phyloP scores from a whole-genome alignment of 495 filamentous ascomycete species.

The Podospora didyma region DNA sequence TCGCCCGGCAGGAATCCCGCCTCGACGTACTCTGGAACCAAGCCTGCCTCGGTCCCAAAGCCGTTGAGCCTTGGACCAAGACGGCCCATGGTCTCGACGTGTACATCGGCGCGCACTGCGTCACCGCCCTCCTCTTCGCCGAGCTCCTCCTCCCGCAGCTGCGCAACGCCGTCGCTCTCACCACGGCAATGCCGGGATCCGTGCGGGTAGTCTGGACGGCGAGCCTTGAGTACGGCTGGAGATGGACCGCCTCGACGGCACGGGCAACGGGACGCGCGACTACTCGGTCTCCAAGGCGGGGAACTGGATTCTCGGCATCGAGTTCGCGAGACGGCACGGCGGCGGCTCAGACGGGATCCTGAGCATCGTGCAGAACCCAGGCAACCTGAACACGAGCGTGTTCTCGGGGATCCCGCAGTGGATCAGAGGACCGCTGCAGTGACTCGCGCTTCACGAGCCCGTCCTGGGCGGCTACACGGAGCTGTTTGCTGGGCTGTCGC shows the following conservation, averaged over 20 bases:
- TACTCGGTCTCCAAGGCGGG: constrained; percentile 44
- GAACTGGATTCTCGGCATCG: constrained; percentile 33
- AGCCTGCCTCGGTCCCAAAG: constrained; percentile 31
- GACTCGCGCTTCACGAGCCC: constrained; percentile 10
- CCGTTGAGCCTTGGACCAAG: constrained; percentile 15
- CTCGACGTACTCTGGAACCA: constrained; percentile 27
- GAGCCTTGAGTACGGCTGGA: constrained; percentile 15
- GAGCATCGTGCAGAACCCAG: constrained; percentile 37
- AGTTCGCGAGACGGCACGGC: constrained; percentile 32
- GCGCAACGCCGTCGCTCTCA: constrained; percentile 24
- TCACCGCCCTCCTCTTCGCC: constrained; percentile 22
- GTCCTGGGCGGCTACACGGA: constrained; percentile 41
- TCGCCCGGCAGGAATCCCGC: constrained; percentile 15
- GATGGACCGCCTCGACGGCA: constrained; percentile 23
- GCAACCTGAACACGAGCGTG: constrained; percentile 35
- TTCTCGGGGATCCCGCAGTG: constrained; percentile 23
- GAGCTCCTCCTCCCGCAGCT: constrained; percentile 42
- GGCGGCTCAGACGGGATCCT: constrained; percentile 34
- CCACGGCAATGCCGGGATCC: constrained; percentile 20
- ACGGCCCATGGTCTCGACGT: constrained; percentile 34
- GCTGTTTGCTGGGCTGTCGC: constrained; percentile 38
- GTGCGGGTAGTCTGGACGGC: constrained; percentile 44
- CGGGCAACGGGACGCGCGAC: background rate
- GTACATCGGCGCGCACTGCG: constrained; percentile 33
- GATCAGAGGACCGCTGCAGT: constrained; percentile 4